Percentiles rank a stretch among this genome's conserved stretches.
These are phyloP conservation scores for Cyclotella baltica DNA, from an alignment of 108 stramenopile genomes.

Conservation along the genomic window DNA sequence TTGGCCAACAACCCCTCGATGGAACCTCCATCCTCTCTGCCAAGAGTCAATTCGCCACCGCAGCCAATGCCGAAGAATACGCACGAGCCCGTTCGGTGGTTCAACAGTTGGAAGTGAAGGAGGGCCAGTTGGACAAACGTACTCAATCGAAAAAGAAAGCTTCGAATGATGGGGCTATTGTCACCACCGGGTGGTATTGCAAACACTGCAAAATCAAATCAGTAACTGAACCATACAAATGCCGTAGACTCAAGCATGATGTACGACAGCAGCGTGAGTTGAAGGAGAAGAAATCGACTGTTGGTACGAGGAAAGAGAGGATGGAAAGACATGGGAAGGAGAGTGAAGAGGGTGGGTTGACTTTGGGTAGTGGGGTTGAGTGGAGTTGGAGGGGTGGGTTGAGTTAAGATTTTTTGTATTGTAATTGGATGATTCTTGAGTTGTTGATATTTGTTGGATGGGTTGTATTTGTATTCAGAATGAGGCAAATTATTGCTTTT, in stretches of 20 bases:
- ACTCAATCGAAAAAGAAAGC: slow-evolving; percentile 28
- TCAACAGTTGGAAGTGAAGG: slow-evolving; percentile 68
- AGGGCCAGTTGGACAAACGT: slow-evolving; percentile 37
- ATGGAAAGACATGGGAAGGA: slow-evolving; percentile 57
- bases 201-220: slow-evolving; percentile 52
- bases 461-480: no score
- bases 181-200: slow-evolving; percentile 67
- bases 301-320: slow-evolving; percentile 55
- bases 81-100: slow-evolving; percentile 61
- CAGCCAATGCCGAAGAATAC: slow-evolving; percentile 78
- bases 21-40: slow-evolving; percentile 51
- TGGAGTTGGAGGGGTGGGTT: slow-evolving; percentile 60
- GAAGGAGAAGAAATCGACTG: slow-evolving; percentile 30
- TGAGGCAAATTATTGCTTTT: no score
- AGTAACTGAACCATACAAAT: slow-evolving; percentile 41
- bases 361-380: slow-evolving; percentile 75
- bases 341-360: slow-evolving; percentile 70
- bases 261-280: slow-evolving; percentile 58
- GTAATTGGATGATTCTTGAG: no score
- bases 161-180: slow-evolving; percentile 18
- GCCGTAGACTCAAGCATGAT: slow-evolving; percentile 52
- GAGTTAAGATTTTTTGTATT: neutral
- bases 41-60: slow-evolving; percentile 76
- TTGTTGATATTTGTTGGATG: no score
- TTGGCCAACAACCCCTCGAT: slow-evolving; percentile 14